Percentiles rank a stretch among this genome's conserved stretches.
Evolutionary conservation across 225 moss, liverwort and hornwort species (phyloP).

Genomic region (Takakia lepidozioides): DNA sequence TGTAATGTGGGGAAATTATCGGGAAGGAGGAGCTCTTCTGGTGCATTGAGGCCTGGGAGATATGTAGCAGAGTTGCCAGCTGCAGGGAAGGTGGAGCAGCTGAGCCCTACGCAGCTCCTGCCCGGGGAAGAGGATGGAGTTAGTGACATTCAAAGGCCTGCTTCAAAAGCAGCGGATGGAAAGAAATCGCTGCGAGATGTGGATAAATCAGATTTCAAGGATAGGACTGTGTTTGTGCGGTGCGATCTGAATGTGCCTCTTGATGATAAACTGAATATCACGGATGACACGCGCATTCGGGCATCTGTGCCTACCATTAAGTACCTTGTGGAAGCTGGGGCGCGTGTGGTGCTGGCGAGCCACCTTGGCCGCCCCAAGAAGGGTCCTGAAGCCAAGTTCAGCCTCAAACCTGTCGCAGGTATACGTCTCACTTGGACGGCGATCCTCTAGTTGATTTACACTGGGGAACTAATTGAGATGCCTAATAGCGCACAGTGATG

Average conservation of each 20-base stretch:
- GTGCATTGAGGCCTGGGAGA: too few relatives aligned
- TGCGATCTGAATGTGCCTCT: slow-evolving; percentile 93
- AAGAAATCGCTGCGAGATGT: slow-evolving; percentile 64
- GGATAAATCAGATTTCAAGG: slow-evolving; percentile 46
- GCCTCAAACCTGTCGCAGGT: slow-evolving; percentile 83
- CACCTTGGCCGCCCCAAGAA: slow-evolving; percentile 93
- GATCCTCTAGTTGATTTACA: too few relatives aligned
- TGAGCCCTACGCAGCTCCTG: slow-evolving; percentile 61
- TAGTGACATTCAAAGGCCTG: slow-evolving; percentile 33
- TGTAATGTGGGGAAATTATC: too few relatives aligned
- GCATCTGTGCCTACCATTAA: slow-evolving; percentile 80
- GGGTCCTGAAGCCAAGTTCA: slow-evolving; percentile 81
- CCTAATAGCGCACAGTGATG: neutral
- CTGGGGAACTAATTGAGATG: neutral
- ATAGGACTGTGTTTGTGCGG: slow-evolving; percentile 76
- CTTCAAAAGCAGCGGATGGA: slow-evolving; percentile 40
- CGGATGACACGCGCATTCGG: slow-evolving; percentile 87
- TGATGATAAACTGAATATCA: slow-evolving; percentile 27
- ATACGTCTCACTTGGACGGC: too few relatives aligned
- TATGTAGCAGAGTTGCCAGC: slow-evolving; percentile 8
- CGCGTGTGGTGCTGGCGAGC: slow-evolving; percentile 79
- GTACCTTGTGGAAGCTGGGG: slow-evolving; percentile 51
- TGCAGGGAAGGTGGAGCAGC: slow-evolving; percentile 37
- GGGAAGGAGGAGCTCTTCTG: too few relatives aligned
- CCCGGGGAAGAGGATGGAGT: slow-evolving; percentile 37